These are phyloP conservation scores for Crocinoboletus sp. DNA, from an alignment of 1,284 basidiomycete species.

Conservation along the genomic window DNA sequence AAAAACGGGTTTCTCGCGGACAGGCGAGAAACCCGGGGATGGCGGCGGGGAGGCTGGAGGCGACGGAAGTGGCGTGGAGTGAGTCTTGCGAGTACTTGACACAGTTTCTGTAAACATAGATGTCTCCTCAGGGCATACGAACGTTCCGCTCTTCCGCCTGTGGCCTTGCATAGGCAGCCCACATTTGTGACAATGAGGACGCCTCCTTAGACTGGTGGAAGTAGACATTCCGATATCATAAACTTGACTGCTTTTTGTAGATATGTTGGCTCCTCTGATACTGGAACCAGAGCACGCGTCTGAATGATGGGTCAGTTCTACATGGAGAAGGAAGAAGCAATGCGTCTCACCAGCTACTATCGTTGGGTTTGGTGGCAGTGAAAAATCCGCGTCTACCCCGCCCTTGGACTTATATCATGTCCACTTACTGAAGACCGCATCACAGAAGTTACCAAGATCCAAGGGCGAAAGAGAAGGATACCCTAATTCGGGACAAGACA, in stretches of 20 bases:
- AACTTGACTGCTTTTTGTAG: slow-evolving; percentile 5
- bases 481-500: slow-evolving; percentile 24
- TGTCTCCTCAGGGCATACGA: slow-evolving; percentile 25
- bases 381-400: slow-evolving; percentile 2
- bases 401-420: slow-evolving; percentile 24
- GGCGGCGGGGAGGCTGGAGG: slow-evolving; percentile 25
- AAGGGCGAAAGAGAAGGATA: slow-evolving; percentile 15
- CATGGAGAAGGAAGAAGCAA: not conserved
- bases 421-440: slow-evolving; percentile 5
- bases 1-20: slow-evolving; percentile 19
- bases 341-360: slow-evolving; percentile 26
- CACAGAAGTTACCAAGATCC: slow-evolving; percentile 1
- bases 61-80: slow-evolving; percentile 27
- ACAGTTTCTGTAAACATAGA: slow-evolving; percentile 14
- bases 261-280: slow-evolving; percentile 1
- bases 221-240: slow-evolving; percentile 24
- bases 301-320: slow-evolving; percentile 3
- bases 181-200: slow-evolving; percentile 33
- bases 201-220: slow-evolving; percentile 29
- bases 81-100: slow-evolving; percentile 18
- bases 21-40: slow-evolving; percentile 19
- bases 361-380: slow-evolving; percentile 23
- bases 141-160: slow-evolving; percentile 28
- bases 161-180: slow-evolving; percentile 34
- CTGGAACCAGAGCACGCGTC: not conserved